Conservation (phyloP, 1,139 yeast species). For the Taiozyma sp. region DNA sequence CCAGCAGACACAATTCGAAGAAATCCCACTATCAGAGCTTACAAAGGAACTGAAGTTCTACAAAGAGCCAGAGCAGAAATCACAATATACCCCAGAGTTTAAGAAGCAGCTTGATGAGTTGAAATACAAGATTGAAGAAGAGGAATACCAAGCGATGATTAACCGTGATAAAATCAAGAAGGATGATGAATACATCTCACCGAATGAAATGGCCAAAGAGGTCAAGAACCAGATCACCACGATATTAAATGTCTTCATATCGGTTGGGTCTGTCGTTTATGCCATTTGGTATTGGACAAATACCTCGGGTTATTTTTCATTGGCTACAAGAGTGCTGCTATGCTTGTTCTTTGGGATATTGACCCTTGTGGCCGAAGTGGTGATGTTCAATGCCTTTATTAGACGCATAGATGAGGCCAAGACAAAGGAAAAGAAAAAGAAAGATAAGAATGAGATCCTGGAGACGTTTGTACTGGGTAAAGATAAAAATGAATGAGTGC, state of each 20-base stretch:
- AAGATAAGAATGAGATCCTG: conserved; percentile 45
- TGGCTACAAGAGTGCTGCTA: conserved; percentile 59
- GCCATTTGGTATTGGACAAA: conserved; percentile 95
- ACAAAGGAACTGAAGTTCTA: conserved; percentile 10
- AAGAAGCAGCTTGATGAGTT: conserved; percentile 51
- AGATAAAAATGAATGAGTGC: neutral
- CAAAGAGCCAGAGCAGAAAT: conserved; percentile 4
- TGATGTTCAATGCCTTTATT: conserved; percentile 78
- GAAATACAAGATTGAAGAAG: conserved; percentile 50
- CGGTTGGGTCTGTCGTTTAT: conserved; percentile 78
- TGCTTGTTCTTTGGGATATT: conserved; percentile 69
- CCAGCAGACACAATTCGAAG: conserved; percentile 6
- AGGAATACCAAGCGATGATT: conserved; percentile 61
- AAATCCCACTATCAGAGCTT: conserved; percentile 9
- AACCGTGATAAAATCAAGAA: conserved; percentile 21
- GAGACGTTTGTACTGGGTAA: conserved; percentile 15
- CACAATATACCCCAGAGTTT: conserved; percentile 53
- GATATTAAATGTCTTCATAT: conserved; percentile 69
- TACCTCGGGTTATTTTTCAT: conserved; percentile 42
- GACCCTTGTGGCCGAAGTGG: conserved; percentile 85
- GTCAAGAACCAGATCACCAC: conserved; percentile 79
- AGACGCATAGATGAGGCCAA: conserved; percentile 70
- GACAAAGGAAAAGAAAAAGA: conserved; percentile 45
- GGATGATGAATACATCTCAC: conserved; percentile 35
- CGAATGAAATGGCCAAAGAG: conserved; percentile 62